Base-by-base conservation (phyloP, 2,329 filamentous ascomycete species). In the Fusarium goolgardi region DNA sequence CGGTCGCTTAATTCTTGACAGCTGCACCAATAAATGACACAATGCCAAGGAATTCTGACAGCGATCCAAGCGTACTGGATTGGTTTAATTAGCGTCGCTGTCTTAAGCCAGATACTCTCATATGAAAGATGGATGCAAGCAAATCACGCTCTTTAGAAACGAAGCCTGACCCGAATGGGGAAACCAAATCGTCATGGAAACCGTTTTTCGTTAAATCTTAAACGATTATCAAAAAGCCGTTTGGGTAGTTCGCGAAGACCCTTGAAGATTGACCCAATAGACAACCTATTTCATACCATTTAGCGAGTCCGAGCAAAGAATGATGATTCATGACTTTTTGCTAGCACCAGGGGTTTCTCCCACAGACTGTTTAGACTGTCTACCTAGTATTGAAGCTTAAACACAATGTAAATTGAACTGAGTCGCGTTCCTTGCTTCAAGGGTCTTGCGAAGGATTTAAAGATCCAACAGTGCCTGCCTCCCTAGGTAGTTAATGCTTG, bases 281-380 rank as follows among this genome's bases (percentile, higher is more conserved):
- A 20, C 12, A 46, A 16, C 44, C 25, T 27, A 23, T 13, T 50
- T 27, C 23, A 37, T n/a, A 16, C 46, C 18, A 37, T 50, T 39
- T 13, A 37, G 8, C 39, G 29, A 46, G 35, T 37, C 18, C 21
- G 21, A 37, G 6, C 13, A 18, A 44, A 31, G 20, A 66, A 34
- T 44, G 67, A 73, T 73, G 71, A 73, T 72, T 73, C 67, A 72
- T 73, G 69, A 64, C 56, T 60, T 45, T 32, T 16, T n/a, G 16
- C 18, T 34, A 44, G 25, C 15, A 41, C 31, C 58, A 63, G 59
- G 45, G 46, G 55, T 55, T 37, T 44, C 35, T 34, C 25, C 25
- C 18, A 21, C 34, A 27, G 18, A 47, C 57, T 15, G 12, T 20
- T 11, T 39, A 39, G 18, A 47, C 57, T 21, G 12, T 20, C n/a